Evolutionary conservation across 768 basidiomycete genomes (phyloP), one percentile per base, ranked within the genome.

Genomic region (Mycena haematopus): DNA sequence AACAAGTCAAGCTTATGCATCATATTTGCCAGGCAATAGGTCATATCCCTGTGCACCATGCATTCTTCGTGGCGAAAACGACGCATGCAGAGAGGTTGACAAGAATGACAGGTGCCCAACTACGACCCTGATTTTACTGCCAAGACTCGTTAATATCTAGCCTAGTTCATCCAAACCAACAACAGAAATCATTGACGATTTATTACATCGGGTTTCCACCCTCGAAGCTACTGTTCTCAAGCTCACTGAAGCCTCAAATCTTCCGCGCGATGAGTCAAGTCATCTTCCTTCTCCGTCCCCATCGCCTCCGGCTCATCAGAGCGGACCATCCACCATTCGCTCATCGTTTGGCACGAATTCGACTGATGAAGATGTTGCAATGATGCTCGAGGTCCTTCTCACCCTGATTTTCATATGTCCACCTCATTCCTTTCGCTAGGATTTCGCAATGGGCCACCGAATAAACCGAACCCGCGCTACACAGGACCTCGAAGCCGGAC

Each of bases 21-120:
- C 14, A 47, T 17, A 21, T 45, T 27, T n/a, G n/a, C 14, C 44
- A 73, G 72, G 72, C 51, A 73, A 70, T 50, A 68, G 70, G 42
- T 65, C 71, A 10, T 71, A 70, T 46, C 72, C 72, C 19, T 73
- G 72, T 47, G 70, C 72, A 7, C 72, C 72, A 15, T 73, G 72
- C 40, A 61, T 69, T 17, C 65, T 73, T 9, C 59, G 72, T 21
- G 72, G 72, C 19, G 72, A 73, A 52, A 69, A 67, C 19, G 68
- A 70, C 17, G 36, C 64, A 21, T 73, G 72, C 52, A 63, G 69
- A 51, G 72, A 73, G 52, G 72, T 73, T 27, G 72, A 71, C 57
- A 65, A 63, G 58, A 66, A 21, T 33, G 58, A 70, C n/a, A 61
- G 31, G 69, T 68, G 49, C 35, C 13, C 65, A n/a, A 55, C 3